Conservation (phyloP, 208 protist species). For the Acanthamoeba rhysodes region DNA sequence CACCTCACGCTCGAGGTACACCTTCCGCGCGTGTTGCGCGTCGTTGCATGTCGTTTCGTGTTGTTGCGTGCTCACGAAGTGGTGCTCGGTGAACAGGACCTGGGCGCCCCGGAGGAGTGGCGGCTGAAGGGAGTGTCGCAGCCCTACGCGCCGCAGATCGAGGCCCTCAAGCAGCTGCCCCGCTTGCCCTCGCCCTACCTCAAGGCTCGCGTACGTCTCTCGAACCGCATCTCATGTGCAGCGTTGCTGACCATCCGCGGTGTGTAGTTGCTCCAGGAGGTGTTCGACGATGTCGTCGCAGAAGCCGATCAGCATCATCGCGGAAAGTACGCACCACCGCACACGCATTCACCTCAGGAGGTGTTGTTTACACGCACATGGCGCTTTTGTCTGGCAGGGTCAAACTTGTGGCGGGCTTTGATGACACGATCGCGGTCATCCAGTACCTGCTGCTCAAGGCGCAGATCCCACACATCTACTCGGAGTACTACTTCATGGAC, state of each 20-base stretch:
- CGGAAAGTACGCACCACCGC: neutral
- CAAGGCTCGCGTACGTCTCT: neutral
- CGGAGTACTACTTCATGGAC: slow-evolving; percentile 56
- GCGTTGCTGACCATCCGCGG: neutral
- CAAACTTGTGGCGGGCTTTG: neutral
- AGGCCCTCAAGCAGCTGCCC: neutral
- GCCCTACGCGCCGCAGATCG: slow-evolving; percentile 34
- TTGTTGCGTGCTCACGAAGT: neutral
- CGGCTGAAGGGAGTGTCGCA: neutral
- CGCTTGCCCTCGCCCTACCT: neutral
- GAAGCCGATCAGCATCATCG: slow-evolving; percentile 5
- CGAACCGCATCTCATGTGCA: neutral
- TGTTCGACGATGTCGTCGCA: neutral
- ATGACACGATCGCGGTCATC: slow-evolving; percentile 52
- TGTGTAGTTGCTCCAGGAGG: neutral
- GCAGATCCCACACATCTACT: slow-evolving; percentile 26
- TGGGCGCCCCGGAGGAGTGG: slow-evolving; percentile 10
- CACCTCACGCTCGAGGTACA: slow-evolving; percentile 20
- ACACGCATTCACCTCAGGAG: neutral
- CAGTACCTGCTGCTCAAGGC: slow-evolving; percentile 38
- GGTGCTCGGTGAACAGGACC: neutral
- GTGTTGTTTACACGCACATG: neutral
- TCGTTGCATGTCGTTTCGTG: neutral
- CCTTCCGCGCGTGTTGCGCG: neutral
- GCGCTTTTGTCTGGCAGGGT: neutral